Evolutionary conservation across 73 alveolate species (phyloP).

Genomic region (Paramecium pentaurelia): DNA sequence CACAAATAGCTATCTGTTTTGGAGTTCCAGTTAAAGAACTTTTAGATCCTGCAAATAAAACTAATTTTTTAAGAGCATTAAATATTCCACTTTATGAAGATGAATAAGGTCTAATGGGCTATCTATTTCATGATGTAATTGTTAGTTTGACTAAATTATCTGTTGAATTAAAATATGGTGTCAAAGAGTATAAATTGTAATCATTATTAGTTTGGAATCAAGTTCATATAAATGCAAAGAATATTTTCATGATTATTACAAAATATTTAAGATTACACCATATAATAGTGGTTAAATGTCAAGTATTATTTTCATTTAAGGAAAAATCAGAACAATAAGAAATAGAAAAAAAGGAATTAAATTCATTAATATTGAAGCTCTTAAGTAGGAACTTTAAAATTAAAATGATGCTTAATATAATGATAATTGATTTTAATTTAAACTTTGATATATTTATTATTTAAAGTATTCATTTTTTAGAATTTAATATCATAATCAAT

Average conservation of each 20-base stretch:
- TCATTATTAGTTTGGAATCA: not conserved
- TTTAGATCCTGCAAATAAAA: not conserved
- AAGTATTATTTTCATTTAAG: not conserved
- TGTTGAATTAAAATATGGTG: constrained; percentile 29
- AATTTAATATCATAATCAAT: not conserved
- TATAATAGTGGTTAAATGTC: constrained; percentile 20
- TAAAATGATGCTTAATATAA: not conserved
- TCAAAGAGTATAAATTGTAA: not conserved
- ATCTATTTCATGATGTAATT: constrained; percentile 39
- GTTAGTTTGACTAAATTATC: constrained; percentile 3
- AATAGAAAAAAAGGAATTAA: not conserved
- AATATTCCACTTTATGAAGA: not conserved
- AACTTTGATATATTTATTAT: not conserved
- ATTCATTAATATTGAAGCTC: not conserved
- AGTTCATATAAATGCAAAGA: not conserved
- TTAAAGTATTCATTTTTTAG: not conserved
- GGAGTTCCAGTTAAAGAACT: not conserved
- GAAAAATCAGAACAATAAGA: not conserved
- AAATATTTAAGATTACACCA: not conserved
- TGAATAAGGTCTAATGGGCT: not conserved
- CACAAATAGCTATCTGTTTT: not conserved
- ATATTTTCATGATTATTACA: not conserved
- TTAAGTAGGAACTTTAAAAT: not conserved
- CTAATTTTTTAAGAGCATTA: constrained; percentile 13
- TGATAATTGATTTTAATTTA: not conserved